Percentiles rank a stretch among this genome's conserved stretches.
Evolutionary conservation across 805 yeast genomes (phyloP).

Genomic region (Scheffersomyces stipitis): DNA sequence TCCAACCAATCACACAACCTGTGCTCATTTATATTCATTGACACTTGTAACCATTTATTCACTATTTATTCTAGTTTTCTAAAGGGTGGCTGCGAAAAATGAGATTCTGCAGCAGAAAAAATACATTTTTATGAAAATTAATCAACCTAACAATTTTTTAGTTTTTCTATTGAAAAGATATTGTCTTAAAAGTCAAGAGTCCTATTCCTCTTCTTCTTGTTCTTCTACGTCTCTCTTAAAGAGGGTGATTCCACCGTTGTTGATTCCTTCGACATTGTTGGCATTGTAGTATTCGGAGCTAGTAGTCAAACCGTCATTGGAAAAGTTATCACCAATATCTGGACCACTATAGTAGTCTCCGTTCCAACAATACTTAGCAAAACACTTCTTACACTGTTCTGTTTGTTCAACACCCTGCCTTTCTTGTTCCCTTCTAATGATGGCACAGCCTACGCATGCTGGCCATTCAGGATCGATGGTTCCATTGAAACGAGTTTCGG

Average conservation of each 20-base stretch:
- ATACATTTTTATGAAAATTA: too few relatives aligned
- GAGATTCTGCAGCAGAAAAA: too few relatives aligned
- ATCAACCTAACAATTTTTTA: too few relatives aligned
- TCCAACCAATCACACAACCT: too few relatives aligned
- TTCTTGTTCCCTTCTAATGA: slow-evolving; percentile 75
- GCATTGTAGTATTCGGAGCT: slow-evolving; percentile 7
- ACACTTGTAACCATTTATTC: too few relatives aligned
- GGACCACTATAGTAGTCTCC: slow-evolving; percentile 33
- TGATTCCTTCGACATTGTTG: slow-evolving; percentile 5
- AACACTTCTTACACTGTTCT: slow-evolving; percentile 70
- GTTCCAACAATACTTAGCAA: slow-evolving; percentile 73
- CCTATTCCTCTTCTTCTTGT: not conserved
- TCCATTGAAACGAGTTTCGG: slow-evolving; percentile 60
- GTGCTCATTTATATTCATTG: too few relatives aligned
- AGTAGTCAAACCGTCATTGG: slow-evolving; percentile 7
- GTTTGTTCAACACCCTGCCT: slow-evolving; percentile 56
- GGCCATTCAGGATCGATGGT: slow-evolving; percentile 69
- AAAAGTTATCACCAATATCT: slow-evolving; percentile 8
- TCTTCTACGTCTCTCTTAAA: slow-evolving; percentile 4
- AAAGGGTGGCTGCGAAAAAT: too few relatives aligned
- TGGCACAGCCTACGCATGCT: slow-evolving; percentile 79
- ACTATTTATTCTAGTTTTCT: too few relatives aligned
- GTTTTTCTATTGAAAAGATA: too few relatives aligned
- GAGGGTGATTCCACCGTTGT: slow-evolving; percentile 6
- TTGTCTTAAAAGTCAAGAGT: too few relatives aligned